Base-by-base conservation (phyloP, 306 rosid genomes). In the Pachyrhizus erosus region DNA sequence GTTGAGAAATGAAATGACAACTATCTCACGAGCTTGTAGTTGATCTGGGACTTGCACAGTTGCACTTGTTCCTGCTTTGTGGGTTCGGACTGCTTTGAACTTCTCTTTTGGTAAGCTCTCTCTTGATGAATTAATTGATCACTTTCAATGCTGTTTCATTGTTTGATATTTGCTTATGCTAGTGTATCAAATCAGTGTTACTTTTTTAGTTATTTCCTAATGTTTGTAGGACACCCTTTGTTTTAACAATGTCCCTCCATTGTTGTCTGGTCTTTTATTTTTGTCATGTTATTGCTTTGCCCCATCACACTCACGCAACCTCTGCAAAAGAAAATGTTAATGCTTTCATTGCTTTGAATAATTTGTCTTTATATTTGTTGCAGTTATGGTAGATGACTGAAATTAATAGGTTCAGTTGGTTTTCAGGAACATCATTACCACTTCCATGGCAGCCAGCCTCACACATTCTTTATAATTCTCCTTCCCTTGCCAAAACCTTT, bases 361-460 rank as follows among this genome's bases (percentile, higher is more conserved):
- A 18, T 11, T 37, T 68, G 0, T 70, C 6, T 9, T 40, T 40
- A 20, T 45, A 17, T 37, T 18, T 66, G 1, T 45, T 0, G 26
- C 13, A 18, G 12, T 42, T 11, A 62, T 14, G 9, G 21, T 17
- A 17, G 48, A 42, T 55, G 11, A 21, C 34, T 70, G 15, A 69
- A 18, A 4, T 46, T 66, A 37, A 34, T 33, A 24, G 23, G 8
- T 74, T 33, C 62, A 46, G 29, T 48, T 61, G 31, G 51, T 33
- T 80, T 31, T 49, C 80, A 73, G 80, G 75, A 81, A 49, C 46
- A 23, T 7, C 17, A 40, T 40, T 26, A 12, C 37, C 15, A 34
- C 46, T 65, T 65, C 79, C 37, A 74, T 94, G 98, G 94, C 95
- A 65, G 86, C 91, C 95, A 65, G 86, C 91, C 24, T 27, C 92